Conservation (phyloP, 2,329 filamentous ascomycete species). For the Monilinia laxa region DNA sequence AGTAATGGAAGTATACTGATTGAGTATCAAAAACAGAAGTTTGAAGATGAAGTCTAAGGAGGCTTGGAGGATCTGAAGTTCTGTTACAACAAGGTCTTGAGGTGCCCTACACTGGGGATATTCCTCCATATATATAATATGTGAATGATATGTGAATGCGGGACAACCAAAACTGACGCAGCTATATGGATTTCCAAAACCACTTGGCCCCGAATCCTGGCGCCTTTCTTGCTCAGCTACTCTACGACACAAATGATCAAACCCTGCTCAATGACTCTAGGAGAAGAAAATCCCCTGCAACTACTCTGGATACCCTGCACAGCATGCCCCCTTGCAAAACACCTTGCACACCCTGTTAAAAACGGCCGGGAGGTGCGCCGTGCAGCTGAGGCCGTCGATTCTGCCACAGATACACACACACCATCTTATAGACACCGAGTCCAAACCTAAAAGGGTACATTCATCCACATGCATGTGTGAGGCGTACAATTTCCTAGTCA, state of each 20-base stretch:
- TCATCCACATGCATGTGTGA: slow-evolving; percentile 22
- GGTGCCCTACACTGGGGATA: slow-evolving; percentile 30
- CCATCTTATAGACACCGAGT: slow-evolving; percentile 17
- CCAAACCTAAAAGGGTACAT: slow-evolving; percentile 21
- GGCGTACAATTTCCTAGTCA: slow-evolving; percentile 21
- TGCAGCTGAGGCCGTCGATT: slow-evolving; percentile 23
- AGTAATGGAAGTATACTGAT: slow-evolving; percentile 25
- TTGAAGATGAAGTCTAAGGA: slow-evolving; percentile 7
- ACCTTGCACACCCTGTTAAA: slow-evolving; percentile 22
- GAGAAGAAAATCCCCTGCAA: slow-evolving; percentile 11
- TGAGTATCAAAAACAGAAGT: slow-evolving; percentile 23
- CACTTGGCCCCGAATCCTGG: slow-evolving; percentile 31
- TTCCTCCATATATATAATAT: slow-evolving; percentile 36
- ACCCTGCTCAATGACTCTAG: slow-evolving; percentile 21
- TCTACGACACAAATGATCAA: slow-evolving; percentile 27
- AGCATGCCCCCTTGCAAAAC: slow-evolving; percentile 23
- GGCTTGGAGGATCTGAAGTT: slow-evolving; percentile 24
- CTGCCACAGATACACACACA: slow-evolving; percentile 16
- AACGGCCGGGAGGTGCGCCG: slow-evolving; percentile 25
- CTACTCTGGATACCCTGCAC: slow-evolving; percentile 21
- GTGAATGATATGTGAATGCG: slow-evolving; percentile 35
- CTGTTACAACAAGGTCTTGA: slow-evolving; percentile 29
- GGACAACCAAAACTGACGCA: slow-evolving; percentile 31
- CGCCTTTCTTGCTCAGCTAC: slow-evolving; percentile 32
- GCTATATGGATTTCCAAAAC: slow-evolving; percentile 33